Base-by-base conservation (phyloP, 768 basidiomycete species). In the Termitomyces sp. region DNA sequence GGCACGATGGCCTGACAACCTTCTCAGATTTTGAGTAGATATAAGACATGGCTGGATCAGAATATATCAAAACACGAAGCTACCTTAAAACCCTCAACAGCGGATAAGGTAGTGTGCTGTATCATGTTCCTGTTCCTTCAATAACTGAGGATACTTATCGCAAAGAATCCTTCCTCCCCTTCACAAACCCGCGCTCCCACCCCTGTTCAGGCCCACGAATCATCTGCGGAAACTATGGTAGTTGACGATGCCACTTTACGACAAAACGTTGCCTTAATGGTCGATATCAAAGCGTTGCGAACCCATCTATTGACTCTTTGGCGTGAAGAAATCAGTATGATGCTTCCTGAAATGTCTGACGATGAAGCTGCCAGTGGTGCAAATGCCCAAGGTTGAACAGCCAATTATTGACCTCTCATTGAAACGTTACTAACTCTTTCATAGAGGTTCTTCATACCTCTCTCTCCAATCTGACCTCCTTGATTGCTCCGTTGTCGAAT, bases 11-110 rank as follows among this genome's bases (percentile, higher is more conserved):
- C 2, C 40, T 63, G 32, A 56, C 48, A 32, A 37, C 50, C 45
- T 45, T 36, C 9, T 38, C 49, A 96, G 93, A 86, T 97, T 61
- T 67, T 96, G 55, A 89, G 87, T 66, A 82, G 94, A 58, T 94
- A 92, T 70, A 83, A 76, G 60, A 82, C 81, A 37, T 96, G 94
- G 92, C 73, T 98, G n/a, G 83, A 87, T 63, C 77, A 75, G 38
- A 79, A 70, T 36, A 70, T 88, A 40, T 79, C 82, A 14, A 67
- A 72, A 36, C 65, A 76, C 10, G 84, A 87, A 20, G 37, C 71
- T 25, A 65, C 73, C 8, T 62, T 69, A 15, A 81, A 76, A 60
- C 65, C 65, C 20, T 68, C 70, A 17, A 67, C 75, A 31, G 70
- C 77, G 12, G 76, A 78, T 36, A 74, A 72, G 67, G 71, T 73